Base-by-base conservation (phyloP, 164 flowering plant genomes). In the Nymphaea thermarum region DNA sequence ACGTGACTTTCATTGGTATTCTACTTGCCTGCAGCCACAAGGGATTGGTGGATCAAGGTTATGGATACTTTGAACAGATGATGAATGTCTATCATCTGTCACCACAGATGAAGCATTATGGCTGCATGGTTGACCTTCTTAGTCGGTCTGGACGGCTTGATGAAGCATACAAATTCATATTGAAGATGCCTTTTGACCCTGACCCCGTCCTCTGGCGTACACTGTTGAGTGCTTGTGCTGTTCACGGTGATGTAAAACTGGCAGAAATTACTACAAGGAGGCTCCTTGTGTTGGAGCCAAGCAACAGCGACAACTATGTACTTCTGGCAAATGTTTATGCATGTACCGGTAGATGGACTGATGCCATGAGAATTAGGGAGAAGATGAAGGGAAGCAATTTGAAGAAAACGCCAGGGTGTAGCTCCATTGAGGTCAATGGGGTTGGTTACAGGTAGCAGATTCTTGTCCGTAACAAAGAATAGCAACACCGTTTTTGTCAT, bases 71-170 rank as follows among this genome's bases (percentile, higher is more conserved):
- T 72, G 74, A 74, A 60, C 80, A 80, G 55, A 87, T 87, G 92
- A 72, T 72, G 60, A 73, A 70, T n/a, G 76, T 73, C 65, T 64
- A 84, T 71, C 77, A 81, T 63, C 72, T 89, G 43, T 75, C 60
- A 36, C 92, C 92, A 41, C 77, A 78, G 63, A 81, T 83, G 89
- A 89, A 85, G 74, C 96, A 87, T 64, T 89, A 87, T 68, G 90
- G 92, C 2, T 87, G 96, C 69, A 71, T 87, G 53, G 87, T 87
- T 17, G 96, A 89, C 78, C 84, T 89, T 44, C 71, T 89, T 68
- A 77, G 90, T 70, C 86, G 92, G 10, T 77, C 84, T 43, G 92
- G 90, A 11, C 42, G 77, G 43, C 68, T 89, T 7, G 77, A 79
- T 1, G 73, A 70, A 71, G 96, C 96, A 15, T 82, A 80, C 71